Conservation (phyloP, 225 moss, liverwort and hornwort genomes). For the Thuidium tamariscinum region DNA sequence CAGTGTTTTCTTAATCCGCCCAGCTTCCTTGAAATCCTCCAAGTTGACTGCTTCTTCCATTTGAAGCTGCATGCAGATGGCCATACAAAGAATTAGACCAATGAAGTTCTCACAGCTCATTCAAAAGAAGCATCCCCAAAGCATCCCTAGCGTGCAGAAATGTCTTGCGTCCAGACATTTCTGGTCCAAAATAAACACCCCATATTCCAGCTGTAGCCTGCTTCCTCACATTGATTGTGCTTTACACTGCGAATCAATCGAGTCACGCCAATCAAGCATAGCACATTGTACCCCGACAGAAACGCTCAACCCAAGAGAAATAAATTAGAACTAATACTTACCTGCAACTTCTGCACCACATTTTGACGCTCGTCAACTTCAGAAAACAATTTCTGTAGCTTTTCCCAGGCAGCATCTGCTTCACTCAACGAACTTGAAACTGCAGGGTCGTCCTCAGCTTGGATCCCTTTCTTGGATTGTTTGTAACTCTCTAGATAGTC, state of each 20-base stretch:
- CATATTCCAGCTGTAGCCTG: not conserved
- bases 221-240: not conserved
- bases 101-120: not conserved
- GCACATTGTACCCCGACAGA: not conserved
- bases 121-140: not conserved
- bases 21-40: constrained; percentile 82
- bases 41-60: constrained; percentile 77
- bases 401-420: constrained; percentile 56
- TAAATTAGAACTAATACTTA: not conserved
- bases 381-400: constrained; percentile 62
- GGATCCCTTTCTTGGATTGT: constrained; percentile 38
- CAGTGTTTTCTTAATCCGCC: constrained; percentile 54
- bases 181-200: not conserved
- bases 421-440: constrained; percentile 18
- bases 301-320: constrained; percentile 9
- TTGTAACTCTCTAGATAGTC: constrained; percentile 88
- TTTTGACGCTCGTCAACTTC: constrained; percentile 75
- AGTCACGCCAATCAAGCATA: not conserved
- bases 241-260: not conserved
- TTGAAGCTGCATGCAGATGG: constrained; percentile 51
- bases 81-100: not conserved
- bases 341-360: constrained; percentile 35
- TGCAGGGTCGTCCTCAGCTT: constrained; percentile 2
- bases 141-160: not conserved
- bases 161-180: not conserved